Evolutionary conservation across 2,329 filamentous ascomycete species (phyloP).

Genomic region (Colletotrichum limetticola): DNA sequence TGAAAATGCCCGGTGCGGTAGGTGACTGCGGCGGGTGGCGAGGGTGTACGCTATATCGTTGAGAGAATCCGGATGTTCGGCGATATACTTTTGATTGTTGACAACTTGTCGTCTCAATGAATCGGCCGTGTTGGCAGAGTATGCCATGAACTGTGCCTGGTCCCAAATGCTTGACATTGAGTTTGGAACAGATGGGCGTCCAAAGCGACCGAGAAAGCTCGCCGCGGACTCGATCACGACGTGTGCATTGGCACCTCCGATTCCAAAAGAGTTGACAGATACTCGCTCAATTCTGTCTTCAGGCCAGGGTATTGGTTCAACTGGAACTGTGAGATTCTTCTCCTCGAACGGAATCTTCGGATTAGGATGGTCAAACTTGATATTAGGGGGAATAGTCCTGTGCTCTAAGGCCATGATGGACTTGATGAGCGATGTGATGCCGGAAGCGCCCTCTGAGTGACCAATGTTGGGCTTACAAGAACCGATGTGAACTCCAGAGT

Average conservation of each 20-base stretch:
- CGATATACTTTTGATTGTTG: slow-evolving; percentile 18
- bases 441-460: slow-evolving; percentile 48
- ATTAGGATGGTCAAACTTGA: slow-evolving; percentile 46
- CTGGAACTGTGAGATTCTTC: slow-evolving; percentile 38
- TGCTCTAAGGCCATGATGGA: slow-evolving; percentile 45
- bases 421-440: slow-evolving; percentile 46
- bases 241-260: slow-evolving; percentile 51
- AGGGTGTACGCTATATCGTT: slow-evolving; percentile 39
- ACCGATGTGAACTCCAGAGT: slow-evolving; percentile 39
- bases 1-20: slow-evolving; percentile 33
- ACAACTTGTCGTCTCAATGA: slow-evolving; percentile 33
- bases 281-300: slow-evolving; percentile 38
- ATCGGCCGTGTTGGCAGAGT: slow-evolving; percentile 35
- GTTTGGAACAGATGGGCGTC: neutral
- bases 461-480: slow-evolving; percentile 52
- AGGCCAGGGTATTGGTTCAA: slow-evolving; percentile 40
- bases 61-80: neutral
- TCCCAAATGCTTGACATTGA: too few species aligned
- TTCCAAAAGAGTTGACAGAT: slow-evolving; percentile 51
- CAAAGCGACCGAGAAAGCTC: slow-evolving; percentile 3
- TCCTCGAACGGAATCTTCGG: slow-evolving; percentile 36
- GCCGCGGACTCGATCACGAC: slow-evolving; percentile 39
- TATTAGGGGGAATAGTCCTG: slow-evolving; percentile 45
- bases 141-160: slow-evolving; percentile 29
- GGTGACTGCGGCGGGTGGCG: slow-evolving; percentile 29